Percentiles rank a stretch among this genome's conserved stretches.
Evolutionary conservation across 1,284 basidiomycete species (phyloP).

Genomic region (Apiotrichum gracile): DNA sequence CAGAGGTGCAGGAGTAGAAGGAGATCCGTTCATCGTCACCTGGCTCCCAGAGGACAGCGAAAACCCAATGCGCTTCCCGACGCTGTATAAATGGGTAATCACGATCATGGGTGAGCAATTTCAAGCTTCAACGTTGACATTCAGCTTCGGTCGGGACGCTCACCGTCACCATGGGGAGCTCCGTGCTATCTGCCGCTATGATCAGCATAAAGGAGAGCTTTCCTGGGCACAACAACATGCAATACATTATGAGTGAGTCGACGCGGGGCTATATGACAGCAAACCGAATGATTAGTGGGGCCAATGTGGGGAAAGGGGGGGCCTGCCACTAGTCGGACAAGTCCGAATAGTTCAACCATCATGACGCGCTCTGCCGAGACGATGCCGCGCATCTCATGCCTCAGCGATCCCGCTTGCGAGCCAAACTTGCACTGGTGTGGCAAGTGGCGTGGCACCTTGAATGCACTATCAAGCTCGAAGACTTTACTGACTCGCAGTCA

Average conservation of each 20-base stretch:
- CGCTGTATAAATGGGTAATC: constrained; percentile 31
- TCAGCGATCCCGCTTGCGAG: too few relatives aligned
- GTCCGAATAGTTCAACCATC: not conserved
- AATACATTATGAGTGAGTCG: constrained; percentile 18
- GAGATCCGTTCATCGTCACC: constrained; percentile 45
- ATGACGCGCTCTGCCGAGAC: not conserved
- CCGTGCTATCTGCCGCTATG: constrained; percentile 24
- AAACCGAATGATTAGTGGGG: not conserved
- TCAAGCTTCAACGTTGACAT: too few relatives aligned
- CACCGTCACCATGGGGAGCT: constrained; percentile 22
- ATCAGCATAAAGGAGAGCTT: constrained; percentile 18
- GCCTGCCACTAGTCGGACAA: not conserved
- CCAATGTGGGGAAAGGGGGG: not conserved
- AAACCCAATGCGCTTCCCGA: constrained; percentile 29
- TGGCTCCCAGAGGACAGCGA: constrained; percentile 28
- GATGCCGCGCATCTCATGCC: too few relatives aligned
- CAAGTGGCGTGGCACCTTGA: too few relatives aligned
- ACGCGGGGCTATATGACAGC: not conserved
- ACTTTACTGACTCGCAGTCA: not conserved
- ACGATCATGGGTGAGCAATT: constrained; percentile 15
- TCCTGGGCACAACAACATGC: constrained; percentile 17
- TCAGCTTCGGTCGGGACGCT: constrained; percentile 17
- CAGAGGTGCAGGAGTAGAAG: constrained; percentile 41
- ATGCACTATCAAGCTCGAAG: not conserved
- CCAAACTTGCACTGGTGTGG: too few relatives aligned